Evolutionary conservation across 148 eudicot genomes (phyloP), one percentile per base, ranked within the genome.

Genomic region (Oxyria digyna): DNA sequence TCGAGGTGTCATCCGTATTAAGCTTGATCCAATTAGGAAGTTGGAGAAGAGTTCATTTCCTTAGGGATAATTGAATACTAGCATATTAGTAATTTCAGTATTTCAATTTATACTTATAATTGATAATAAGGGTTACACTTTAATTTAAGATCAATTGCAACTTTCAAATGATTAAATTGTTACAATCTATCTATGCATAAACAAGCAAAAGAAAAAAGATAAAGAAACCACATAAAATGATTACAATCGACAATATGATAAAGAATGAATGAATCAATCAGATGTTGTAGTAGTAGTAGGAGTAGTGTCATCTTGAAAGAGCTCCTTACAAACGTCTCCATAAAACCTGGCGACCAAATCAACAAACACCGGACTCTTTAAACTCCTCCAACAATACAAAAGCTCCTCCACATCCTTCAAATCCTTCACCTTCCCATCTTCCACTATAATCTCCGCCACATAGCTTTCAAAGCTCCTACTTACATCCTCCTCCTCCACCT

Each of bases 321-420:
- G 74, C 71, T 93, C 98, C 69, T 73, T 79, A 74, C 95, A 93
- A 43, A 89, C 70, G 75, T 93, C 95, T 9, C 95, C 89, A 75
- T 93, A 93, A 75, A 93, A 93, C 43, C 88, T 79, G 74, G 86
- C 69, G 6, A 92, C 98, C 88, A 92, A 79, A 57, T 84, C 88
- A 13, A 83, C 42, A 45, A 87, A 92, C 43, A 92, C 77, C 0
- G 94, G 96, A 67, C 75, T 77, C 35, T 81, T 87, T 0, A 92
- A 82, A 35, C 85, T 82, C 76, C 76, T 83, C 98, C 98, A 92
- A 74, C 92, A 85, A 72, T 79, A 77, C 1, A 92, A 75, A 46
- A 92, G 81, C 79, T 89, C 96, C 65, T 92, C 98, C 0, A 92
- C 84, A 54, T 92, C 96, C 71, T 6, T 79, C 73, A 92, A 75